Percentiles rank a stretch among this genome's conserved stretches.
Evolutionary conservation across 208 protist genomes (phyloP).

Genomic region (Acanthamoeba sp.): DNA sequence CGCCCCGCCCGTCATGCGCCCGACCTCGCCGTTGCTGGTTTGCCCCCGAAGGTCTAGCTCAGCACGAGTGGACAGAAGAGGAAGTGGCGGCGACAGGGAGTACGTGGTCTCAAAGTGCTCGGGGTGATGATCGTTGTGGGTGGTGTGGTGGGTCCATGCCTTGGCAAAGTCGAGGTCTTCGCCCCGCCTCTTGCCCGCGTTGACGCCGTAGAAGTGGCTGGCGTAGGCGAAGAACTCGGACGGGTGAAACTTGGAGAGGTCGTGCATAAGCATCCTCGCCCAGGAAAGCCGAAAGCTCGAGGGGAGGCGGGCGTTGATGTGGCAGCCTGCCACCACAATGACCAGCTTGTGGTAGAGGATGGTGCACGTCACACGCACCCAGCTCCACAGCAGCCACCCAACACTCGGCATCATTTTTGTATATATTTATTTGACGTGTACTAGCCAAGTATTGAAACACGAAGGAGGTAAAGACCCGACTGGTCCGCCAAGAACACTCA

Average conservation of each 20-base stretch:
- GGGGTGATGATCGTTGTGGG: conserved; percentile 49
- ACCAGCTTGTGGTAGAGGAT: conserved; percentile 19
- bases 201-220: neutral
- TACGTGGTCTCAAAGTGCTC: neutral
- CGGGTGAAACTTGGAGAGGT: conserved; percentile 63
- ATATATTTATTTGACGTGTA: neutral
- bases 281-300: neutral
- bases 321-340: neutral
- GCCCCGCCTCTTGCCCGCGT: neutral
- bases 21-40: neutral
- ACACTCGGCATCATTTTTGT: neutral
- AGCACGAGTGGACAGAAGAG: neutral
- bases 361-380: neutral
- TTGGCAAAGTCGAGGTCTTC: neutral
- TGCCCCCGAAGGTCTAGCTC: too few relatives aligned
- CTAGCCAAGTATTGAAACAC: too few relatives aligned
- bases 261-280: neutral
- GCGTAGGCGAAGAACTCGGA: conserved; percentile 46
- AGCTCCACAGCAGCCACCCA: neutral
- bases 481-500: too few relatives aligned
- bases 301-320: neutral
- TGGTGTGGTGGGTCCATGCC: neutral
- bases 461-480: too few relatives aligned
- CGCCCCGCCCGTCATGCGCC: neutral
- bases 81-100: neutral